Evolutionary conservation across 441 rosid genomes (phyloP).

Genomic region (Mallotus repandus): DNA sequence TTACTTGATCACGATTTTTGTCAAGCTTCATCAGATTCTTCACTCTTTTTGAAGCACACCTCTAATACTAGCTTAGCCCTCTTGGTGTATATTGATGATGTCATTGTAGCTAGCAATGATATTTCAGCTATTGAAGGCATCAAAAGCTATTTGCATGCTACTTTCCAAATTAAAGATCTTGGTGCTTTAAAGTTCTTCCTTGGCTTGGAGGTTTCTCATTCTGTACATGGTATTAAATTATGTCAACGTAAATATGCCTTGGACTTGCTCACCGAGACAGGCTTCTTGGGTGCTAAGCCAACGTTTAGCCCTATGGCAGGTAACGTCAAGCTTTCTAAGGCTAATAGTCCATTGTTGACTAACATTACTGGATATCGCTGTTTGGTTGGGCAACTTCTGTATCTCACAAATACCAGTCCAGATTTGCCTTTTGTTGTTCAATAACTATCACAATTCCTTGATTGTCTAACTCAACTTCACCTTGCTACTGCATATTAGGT

Average conservation of each 20-base stretch:
- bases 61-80: background rate
- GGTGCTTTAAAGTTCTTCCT: too few relatives aligned
- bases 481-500: too few relatives aligned
- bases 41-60: background rate
- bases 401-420: too few relatives aligned
- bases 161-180: too few relatives aligned
- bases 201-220: too few relatives aligned
- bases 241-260: too few relatives aligned
- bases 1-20: background rate
- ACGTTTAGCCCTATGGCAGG: background rate
- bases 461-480: too few relatives aligned
- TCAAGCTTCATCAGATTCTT: background rate
- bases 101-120: background rate
- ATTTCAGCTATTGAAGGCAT: too few relatives aligned
- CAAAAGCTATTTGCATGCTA: background rate
- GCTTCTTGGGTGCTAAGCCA: background rate
- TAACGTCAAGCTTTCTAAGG: background rate
- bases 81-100: background rate
- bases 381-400: background rate
- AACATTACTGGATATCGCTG: background rate
- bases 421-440: background rate
- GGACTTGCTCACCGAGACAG: too few relatives aligned
- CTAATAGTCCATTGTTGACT: background rate
- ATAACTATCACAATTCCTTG: too few relatives aligned
- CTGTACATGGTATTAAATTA: too few relatives aligned